Evolutionary conservation across 2,329 filamentous ascomycete genomes (phyloP).

Genomic region (Colletotrichum agaves): DNA sequence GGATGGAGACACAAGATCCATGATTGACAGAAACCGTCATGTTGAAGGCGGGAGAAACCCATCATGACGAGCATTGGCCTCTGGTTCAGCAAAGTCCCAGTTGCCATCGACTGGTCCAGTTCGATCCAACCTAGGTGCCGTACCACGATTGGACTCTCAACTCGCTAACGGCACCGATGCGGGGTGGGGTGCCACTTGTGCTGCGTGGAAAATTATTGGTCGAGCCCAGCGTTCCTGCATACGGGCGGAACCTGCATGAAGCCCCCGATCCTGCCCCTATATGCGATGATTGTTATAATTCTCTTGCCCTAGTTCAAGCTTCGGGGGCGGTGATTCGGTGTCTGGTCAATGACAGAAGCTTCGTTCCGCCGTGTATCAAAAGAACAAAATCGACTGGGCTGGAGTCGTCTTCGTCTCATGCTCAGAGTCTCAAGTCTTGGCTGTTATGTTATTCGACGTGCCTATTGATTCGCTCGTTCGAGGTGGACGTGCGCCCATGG

Average conservation of each 20-base stretch:
- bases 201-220: slow-evolving; percentile 17
- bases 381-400: not conserved
- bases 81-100: not conserved
- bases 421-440: not conserved
- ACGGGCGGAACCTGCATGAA: slow-evolving; percentile 29
- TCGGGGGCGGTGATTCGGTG: not conserved
- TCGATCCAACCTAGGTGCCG: slow-evolving; percentile 9
- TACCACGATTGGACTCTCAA: slow-evolving; percentile 4
- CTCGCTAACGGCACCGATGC: not conserved
- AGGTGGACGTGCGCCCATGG: slow-evolving; percentile 4
- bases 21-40: not conserved
- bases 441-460: not conserved
- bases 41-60: slow-evolving; percentile 1
- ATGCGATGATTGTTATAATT: slow-evolving; percentile 20
- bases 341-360: not conserved
- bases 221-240: slow-evolving; percentile 31
- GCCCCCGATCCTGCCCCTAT: slow-evolving; percentile 25
- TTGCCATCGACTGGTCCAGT: slow-evolving; percentile 6
- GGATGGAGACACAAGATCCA: slow-evolving; percentile 6
- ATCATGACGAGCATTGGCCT: slow-evolving; percentile 24
- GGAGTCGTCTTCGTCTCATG: not conserved
- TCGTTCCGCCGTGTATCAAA: not conserved
- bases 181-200: slow-evolving; percentile 9
- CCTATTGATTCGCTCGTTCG: not conserved
- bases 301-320: not conserved